These are phyloP conservation scores for Nicotiana noctiflora DNA, from an alignment of 257 asterid genomes.

Conservation along the genomic window DNA sequence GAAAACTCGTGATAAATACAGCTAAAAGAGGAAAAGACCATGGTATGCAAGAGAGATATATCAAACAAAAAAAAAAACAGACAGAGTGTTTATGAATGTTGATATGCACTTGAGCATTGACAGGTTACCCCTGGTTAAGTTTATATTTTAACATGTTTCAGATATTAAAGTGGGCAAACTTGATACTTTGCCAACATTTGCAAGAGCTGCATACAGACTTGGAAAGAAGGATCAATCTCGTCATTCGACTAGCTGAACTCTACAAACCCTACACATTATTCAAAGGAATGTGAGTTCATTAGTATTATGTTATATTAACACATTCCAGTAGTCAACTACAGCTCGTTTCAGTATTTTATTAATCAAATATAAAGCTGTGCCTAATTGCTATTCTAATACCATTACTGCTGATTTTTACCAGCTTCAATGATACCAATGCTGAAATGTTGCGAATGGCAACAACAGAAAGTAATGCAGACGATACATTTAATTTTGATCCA, in stretches of 20 bases:
- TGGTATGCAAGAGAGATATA: background rate
- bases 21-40: background rate
- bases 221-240: background rate
- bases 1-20: background rate
- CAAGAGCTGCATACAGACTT: background rate
- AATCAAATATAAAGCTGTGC: too few relatives aligned
- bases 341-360: too few relatives aligned
- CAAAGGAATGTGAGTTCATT: conserved; percentile 8
- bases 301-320: too few relatives aligned
- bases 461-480: conserved; percentile 13
- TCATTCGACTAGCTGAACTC: background rate
- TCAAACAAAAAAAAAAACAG: background rate
- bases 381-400: background rate
- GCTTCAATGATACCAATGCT: background rate
- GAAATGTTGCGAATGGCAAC: background rate
- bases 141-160: background rate
- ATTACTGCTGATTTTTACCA: background rate
- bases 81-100: background rate
- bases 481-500: conserved; percentile 19
- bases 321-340: too few relatives aligned
- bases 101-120: background rate
- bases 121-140: background rate
- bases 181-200: conserved; percentile 9
- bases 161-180: conserved; percentile 11
- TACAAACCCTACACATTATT: conserved; percentile 11